A percentile compares a stretch with the other conserved stretches of the same genome.
Conservation (phyloP, 352 stramenopile genomes). For the Hyaloperonospora arabidopsidis region DNA sequence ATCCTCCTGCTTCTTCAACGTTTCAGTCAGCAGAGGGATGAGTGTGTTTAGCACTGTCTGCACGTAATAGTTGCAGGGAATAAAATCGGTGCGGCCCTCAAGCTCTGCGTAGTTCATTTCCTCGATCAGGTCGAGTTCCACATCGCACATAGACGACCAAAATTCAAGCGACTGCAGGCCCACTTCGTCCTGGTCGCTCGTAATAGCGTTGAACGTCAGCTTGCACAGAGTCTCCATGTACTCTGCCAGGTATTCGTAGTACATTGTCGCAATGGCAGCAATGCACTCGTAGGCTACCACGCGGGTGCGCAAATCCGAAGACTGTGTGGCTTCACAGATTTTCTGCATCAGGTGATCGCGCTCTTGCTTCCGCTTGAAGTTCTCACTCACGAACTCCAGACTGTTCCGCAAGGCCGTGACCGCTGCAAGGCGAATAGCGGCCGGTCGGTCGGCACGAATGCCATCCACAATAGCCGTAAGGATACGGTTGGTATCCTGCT, state of each 20-base stretch:
- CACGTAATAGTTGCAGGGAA: constrained; percentile 86
- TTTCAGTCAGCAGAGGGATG: constrained; percentile 89
- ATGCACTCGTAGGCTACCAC: constrained; percentile 94
- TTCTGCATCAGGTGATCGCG: constrained; percentile 94
- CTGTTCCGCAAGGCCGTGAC: constrained; percentile 91
- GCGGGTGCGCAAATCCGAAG: constrained; percentile 77
- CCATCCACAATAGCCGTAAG: constrained; percentile 96
- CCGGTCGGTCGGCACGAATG: constrained; percentile 82
- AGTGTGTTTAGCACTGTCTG: constrained; percentile 80
- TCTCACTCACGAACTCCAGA: constrained; percentile 92
- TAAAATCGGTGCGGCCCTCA: constrained; percentile 38
- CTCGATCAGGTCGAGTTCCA: constrained; percentile 91
- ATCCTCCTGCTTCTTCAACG: constrained; percentile 92
- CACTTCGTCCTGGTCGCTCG: constrained; percentile 87
- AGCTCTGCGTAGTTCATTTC: constrained; percentile 84
- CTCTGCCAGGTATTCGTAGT: constrained; percentile 92
- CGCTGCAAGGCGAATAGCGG: constrained; percentile 88
- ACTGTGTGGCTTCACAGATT: constrained; percentile 92
- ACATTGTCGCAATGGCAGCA: constrained; percentile 89
- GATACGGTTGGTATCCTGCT: constrained; percentile 91
- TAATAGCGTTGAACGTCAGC: constrained; percentile 91
- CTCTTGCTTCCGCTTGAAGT: constrained; percentile 94
- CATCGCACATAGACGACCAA: constrained; percentile 95
- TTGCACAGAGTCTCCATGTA: constrained; percentile 97
- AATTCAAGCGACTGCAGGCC: constrained; percentile 96